phyloP scores from a whole-genome alignment of 768 basidiomycete genomes.

The Erythrobasidium yunnanense region DNA sequence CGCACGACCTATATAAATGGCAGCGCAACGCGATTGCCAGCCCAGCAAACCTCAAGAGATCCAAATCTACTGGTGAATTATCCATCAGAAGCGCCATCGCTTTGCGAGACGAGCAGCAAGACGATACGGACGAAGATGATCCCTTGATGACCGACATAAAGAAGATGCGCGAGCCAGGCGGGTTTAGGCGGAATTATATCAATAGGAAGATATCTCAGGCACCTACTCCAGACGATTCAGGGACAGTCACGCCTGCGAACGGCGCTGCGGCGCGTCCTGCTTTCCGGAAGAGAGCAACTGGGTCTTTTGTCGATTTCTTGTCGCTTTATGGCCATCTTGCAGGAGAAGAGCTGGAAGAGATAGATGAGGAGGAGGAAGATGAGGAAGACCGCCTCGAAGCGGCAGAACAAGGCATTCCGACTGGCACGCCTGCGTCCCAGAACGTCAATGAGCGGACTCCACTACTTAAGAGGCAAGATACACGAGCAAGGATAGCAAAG shows the following conservation, averaged over 20 bases:
- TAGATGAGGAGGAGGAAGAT: slow-evolving; percentile 65
- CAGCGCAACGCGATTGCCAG: slow-evolving; percentile 55
- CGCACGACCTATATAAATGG: slow-evolving; percentile 91
- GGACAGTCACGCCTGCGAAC: background rate
- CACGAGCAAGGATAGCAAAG: slow-evolving; percentile 38
- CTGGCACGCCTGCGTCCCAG: slow-evolving; percentile 12
- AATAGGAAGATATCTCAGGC: background rate
- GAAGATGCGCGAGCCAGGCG: slow-evolving; percentile 89
- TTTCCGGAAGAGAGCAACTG: slow-evolving; percentile 1
- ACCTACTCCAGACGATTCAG: slow-evolving; percentile 2
- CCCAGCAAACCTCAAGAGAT: slow-evolving; percentile 6
- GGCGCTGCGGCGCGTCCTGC: background rate
- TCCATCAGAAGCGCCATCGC: slow-evolving; percentile 26
- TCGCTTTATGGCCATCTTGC: slow-evolving; percentile 94
- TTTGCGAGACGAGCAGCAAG: slow-evolving; percentile 43
- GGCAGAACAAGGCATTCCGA: slow-evolving; percentile 18
- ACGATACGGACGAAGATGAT: slow-evolving; percentile 48
- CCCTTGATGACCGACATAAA: slow-evolving; percentile 55
- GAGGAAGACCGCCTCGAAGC: slow-evolving; percentile 48
- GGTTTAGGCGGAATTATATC: slow-evolving; percentile 82
- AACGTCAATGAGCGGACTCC: slow-evolving; percentile 38
- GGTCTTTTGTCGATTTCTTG: slow-evolving; percentile 50
- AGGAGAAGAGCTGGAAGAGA: slow-evolving; percentile 69
- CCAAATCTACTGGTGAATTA: slow-evolving; percentile 22
- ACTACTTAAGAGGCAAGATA: slow-evolving; percentile 34